Conservation (phyloP, 768 basidiomycete species). For the Boletus fagicola region DNA sequence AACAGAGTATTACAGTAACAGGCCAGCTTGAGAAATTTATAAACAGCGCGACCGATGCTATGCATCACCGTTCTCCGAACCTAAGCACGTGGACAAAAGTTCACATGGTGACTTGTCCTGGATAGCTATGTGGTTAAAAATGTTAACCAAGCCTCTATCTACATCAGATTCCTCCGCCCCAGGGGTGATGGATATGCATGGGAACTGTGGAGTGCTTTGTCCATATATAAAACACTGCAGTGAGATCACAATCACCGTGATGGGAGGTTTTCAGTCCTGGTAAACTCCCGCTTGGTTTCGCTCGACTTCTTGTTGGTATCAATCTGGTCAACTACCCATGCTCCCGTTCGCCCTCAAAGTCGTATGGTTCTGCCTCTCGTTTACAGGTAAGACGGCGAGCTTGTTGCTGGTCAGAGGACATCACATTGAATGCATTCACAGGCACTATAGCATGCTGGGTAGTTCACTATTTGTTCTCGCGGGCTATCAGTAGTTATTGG, state of each 20-base stretch:
- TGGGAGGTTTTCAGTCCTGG: background rate
- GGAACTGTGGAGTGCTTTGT: constrained; percentile 1
- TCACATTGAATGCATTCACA: constrained; percentile 22
- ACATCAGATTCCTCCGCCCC: background rate
- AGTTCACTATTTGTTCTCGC: constrained; percentile 45
- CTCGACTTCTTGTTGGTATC: background rate
- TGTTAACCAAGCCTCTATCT: background rate
- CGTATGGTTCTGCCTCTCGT: constrained; percentile 56
- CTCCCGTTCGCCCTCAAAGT: constrained; percentile 55
- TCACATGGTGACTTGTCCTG: background rate
- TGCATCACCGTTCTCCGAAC: background rate
- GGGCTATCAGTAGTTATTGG: constrained; percentile 46
- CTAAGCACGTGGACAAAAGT: background rate
- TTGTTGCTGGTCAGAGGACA: background rate
- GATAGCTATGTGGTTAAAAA: background rate
- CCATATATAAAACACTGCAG: background rate
- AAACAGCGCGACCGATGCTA: background rate
- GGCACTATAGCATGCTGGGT: constrained; percentile 53
- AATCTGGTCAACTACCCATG: constrained; percentile 35
- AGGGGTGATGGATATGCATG: background rate
- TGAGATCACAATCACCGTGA: background rate
- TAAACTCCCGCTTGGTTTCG: background rate
- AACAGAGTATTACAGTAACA: background rate
- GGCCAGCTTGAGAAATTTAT: background rate
- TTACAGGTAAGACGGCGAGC: constrained; percentile 43